Evolutionary conservation across 176 grass and related monocot genomes (phyloP), one percentile per base, ranked within the genome.

Genomic region (Zoysia pacifica): DNA sequence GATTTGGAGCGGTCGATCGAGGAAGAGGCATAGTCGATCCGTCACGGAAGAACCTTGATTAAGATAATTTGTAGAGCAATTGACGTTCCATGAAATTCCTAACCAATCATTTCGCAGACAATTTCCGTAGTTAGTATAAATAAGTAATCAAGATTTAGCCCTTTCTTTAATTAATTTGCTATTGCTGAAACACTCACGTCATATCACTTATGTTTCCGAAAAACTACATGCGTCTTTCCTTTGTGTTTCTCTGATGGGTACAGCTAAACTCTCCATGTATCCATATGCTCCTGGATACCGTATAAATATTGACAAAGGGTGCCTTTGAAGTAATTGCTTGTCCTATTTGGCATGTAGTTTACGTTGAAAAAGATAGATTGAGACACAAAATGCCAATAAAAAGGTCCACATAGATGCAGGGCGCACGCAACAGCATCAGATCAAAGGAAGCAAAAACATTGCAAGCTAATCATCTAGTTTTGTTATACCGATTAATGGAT

Each of bases 301-400:
- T 78, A 77, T 61, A 85, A 62, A 53, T 35, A 67, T 62, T 45
- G 64, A 28, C 53, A 48, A 89, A 86, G 74, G 13, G 80, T 82
- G 73, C 67, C 60, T 82, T 86, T 45, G 72, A 89, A 89, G 87
- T 86, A 78, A 89, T 73, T 35, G 74, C 73, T 82, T 86, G 78
- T 78, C 72, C 73, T 86, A 78, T 79, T 78, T 86, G 83, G 53
- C 59, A 53, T 67, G 18, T 82, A 78, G 61, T 81, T 38, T 89
- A 62, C 45, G 47, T 42, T 74, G 83, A 73, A 78, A 89, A 72
- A 73, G 74, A 82, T 14, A 69, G 87, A 85, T 60, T 38, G 9
- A 46, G 67, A 69, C 52, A 62, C 78, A 50, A 51, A 61, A 39
- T 62, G 54, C 59, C 62, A 62, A 55, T 68, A 69, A 28, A 28